phyloP scores from a whole-genome alignment of 192 early-diverging fungal genomes.

The Entophlyctis luteolus region DNA sequence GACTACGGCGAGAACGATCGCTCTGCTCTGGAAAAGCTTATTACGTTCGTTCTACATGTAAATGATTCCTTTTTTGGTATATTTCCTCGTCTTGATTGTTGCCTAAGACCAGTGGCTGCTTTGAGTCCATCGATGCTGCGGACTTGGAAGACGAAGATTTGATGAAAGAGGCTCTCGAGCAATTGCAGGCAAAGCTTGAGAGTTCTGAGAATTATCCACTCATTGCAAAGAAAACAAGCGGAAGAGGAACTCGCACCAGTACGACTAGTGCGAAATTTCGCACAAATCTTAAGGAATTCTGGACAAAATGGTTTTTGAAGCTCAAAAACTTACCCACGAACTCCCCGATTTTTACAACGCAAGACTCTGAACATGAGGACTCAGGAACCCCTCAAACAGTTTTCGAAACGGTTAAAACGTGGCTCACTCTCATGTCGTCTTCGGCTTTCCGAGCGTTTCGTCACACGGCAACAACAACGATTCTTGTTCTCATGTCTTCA shows the following conservation, averaged over 20 bases:
- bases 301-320: constrained; percentile 38
- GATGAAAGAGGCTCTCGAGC: constrained; percentile 52
- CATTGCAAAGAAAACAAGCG: constrained; percentile 50
- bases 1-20: constrained; percentile 53
- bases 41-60: constrained; percentile 70
- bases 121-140: constrained; percentile 35
- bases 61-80: constrained; percentile 24
- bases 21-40: constrained; percentile 60
- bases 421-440: constrained; percentile 47
- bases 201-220: constrained; percentile 66
- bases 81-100: not conserved
- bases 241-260: constrained; percentile 37
- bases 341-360: not conserved
- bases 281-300: constrained; percentile 64
- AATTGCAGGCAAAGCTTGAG: constrained; percentile 55
- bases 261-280: constrained; percentile 27
- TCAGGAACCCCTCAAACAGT: not conserved
- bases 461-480: constrained; percentile 75
- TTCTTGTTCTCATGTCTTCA: constrained; percentile 61
- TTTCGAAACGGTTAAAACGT: constrained; percentile 36
- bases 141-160: constrained; percentile 56
- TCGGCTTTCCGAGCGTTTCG: constrained; percentile 84
- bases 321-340: constrained; percentile 28
- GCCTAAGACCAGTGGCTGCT: constrained; percentile 56
- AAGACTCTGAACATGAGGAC: constrained; percentile 51